Evolutionary conservation across 2,329 filamentous ascomycete genomes (phyloP), one percentile per base, ranked within the genome.

Genomic region (Leptographium galeiforme): DNA sequence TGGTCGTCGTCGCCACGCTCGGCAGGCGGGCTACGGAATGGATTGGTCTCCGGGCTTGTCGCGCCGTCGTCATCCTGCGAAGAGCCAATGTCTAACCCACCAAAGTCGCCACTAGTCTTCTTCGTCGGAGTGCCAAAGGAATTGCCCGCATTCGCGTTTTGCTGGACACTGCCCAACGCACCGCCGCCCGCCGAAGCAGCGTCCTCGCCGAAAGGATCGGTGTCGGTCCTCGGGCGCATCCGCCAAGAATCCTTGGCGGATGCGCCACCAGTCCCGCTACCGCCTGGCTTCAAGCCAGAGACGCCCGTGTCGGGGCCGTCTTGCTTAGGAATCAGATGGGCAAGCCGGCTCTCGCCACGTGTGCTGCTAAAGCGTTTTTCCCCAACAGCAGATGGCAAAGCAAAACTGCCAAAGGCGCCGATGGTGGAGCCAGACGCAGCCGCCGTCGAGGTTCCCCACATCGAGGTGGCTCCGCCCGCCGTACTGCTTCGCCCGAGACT

Each of bases 41-140:
- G 93, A 64, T 98, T 98, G 4, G 93, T 97, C 63, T 95, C 88
- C 0, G 93, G 93, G 65, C 91, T 97, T 63, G 88, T 79, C 0
- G 87, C 85, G 55, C 89, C 87, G 58, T 83, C 74, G n/a, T 74
- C 73, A 45, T 81, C 76, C 40, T 79, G 75, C 49, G 81, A 73
- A 50, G 75, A 75, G 67, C 64, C 81, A 63, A 72, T 74, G 68
- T 68, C 78, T 61, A 77, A 72, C 60, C 78, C 78, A 14, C 77
- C 79, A 60, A 84, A 81, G 56, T 84, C 80, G 43, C 74, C 70
- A 6, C 77, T 68, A 4, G 70, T 72, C 6, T 70, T 75, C 63
- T 80, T 80, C 25, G 75, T 66, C 0, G 77, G 78, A 0, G 76
- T 80, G 48, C 79, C 77, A 53, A 76, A 73, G 14, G 68, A 61